phyloP scores from a whole-genome alignment of 345 rosid species.

The Acer yangbiense region DNA sequence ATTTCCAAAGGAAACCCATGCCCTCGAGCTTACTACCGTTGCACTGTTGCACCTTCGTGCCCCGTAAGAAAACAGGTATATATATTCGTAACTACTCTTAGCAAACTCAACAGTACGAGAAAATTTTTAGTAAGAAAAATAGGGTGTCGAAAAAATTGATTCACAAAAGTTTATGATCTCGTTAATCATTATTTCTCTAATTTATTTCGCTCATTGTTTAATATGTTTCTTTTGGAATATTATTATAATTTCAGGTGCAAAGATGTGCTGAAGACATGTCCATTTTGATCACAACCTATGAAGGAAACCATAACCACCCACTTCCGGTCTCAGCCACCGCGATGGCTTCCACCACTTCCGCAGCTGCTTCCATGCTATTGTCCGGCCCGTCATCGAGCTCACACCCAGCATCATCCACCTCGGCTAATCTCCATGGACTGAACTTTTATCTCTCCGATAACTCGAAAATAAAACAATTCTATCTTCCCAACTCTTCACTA shows the following conservation, averaged over 20 bases:
- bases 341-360: constrained; percentile 96
- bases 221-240: not conserved
- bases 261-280: constrained; percentile 87
- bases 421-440: constrained; percentile 49
- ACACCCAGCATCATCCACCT: constrained; percentile 14
- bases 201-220: not conserved
- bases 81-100: not conserved
- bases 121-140: no score
- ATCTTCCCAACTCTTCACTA: constrained; percentile 50
- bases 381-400: constrained; percentile 62
- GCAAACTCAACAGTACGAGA: not conserved
- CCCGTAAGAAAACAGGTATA: constrained; percentile 92
- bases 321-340: constrained; percentile 88
- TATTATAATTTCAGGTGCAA: constrained; percentile 61
- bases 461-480: constrained; percentile 45
- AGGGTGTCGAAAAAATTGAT: not conserved
- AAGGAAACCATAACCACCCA: constrained; percentile 93
- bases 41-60: constrained; percentile 79
- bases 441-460: constrained; percentile 51
- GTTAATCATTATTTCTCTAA: no score
- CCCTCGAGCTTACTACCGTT: constrained; percentile 95
- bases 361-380: constrained; percentile 86
- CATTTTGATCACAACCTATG: constrained; percentile 82
- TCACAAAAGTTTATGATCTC: not conserved
- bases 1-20: constrained; percentile 94